Percentiles rank a stretch among this genome's conserved stretches.
These are phyloP conservation scores for Filobasidium floriforme DNA, from an alignment of 768 basidiomycete species.

Conservation along the genomic window DNA sequence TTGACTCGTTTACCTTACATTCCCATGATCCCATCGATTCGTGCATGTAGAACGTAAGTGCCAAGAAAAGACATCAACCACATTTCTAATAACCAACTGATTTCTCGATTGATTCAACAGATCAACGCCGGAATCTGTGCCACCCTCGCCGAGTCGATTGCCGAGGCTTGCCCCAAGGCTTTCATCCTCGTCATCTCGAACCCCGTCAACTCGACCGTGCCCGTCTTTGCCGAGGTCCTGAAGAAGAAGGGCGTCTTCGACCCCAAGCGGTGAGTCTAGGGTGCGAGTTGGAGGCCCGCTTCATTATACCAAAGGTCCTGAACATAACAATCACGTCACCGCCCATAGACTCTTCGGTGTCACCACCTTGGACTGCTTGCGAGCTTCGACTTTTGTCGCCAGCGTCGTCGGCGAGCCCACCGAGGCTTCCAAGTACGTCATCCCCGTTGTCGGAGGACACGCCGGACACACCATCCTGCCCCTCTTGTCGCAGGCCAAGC, in stretches of 20 bases:
- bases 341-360: slow-evolving; percentile 82
- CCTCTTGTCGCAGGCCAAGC: slow-evolving; percentile 80
- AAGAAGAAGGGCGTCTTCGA: slow-evolving; percentile 88
- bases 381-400: slow-evolving; percentile 90
- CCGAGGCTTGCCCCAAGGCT: slow-evolving; percentile 74
- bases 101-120: slow-evolving; percentile 46
- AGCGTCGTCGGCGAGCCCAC: slow-evolving; percentile 51
- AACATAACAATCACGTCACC: neutral
- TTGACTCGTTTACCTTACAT: neutral
- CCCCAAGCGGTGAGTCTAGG: slow-evolving; percentile 64
- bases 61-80: too few species aligned
- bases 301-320: neutral
- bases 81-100: neutral
- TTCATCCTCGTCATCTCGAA: slow-evolving; percentile 95
- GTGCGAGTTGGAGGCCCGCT: neutral
- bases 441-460: slow-evolving; percentile 93
- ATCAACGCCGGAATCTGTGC: slow-evolving; percentile 97
- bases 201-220: slow-evolving; percentile 98
- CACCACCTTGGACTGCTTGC: slow-evolving; percentile 94
- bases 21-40: neutral
- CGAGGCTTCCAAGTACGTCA: slow-evolving; percentile 55
- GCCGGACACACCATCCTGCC: slow-evolving; percentile 91
- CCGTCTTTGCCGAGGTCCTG: slow-evolving; percentile 89
- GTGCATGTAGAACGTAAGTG: slow-evolving; percentile 14
- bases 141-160: slow-evolving; percentile 84